Base-by-base conservation (phyloP, 495 filamentous ascomycete species). In the Neurospora tetrasperma region DNA sequence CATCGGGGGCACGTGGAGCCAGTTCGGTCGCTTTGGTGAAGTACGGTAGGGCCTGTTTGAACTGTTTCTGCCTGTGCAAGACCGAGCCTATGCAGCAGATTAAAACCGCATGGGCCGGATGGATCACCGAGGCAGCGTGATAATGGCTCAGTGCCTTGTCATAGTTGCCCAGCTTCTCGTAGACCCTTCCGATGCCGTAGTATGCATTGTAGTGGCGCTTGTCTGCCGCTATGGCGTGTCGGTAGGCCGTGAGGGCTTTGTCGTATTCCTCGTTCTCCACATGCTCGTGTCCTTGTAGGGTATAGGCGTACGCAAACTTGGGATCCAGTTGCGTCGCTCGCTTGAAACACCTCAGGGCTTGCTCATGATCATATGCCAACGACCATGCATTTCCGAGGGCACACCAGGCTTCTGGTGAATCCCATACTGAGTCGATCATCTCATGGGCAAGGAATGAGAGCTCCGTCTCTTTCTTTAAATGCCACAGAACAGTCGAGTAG, bases 181-280 rank as follows among this genome's bases (percentile, higher is more conserved):
- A 97, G 3, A 97, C 94, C 69, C 90, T 91, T 4, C 93, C 96
- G 62, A 99, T 88, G 39, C 96, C 96, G 79, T 99, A 99, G 89
- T 94, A 98, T 39, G 94, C 95, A 78, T 97, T 97, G 83, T 98
- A 99, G 82, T 97, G 94, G 16, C 96, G 88, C 70, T 86, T 89
- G 75, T 99, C 94, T 0, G 93, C 93, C 42, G 89, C 86, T 74
- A 98, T 91, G 3, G 92, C 93, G 39, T 88, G 86, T 44, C 96
- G 89, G 79, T 97, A 99, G 14, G 92, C 89, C 42, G 89, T 88
- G 14, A 96, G 86, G 1, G 96, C 96, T 75, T 97, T 97, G 83
- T 98, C 95, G 77, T 93, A 97, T 80, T 99, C 96, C 78, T 99
- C 96, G 73, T 97, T 98, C 31, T 91, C 87, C n/a, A 98, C 90